Evolutionary conservation across 768 basidiomycete species (phyloP).

Genomic region (Mycena indigotica): DNA sequence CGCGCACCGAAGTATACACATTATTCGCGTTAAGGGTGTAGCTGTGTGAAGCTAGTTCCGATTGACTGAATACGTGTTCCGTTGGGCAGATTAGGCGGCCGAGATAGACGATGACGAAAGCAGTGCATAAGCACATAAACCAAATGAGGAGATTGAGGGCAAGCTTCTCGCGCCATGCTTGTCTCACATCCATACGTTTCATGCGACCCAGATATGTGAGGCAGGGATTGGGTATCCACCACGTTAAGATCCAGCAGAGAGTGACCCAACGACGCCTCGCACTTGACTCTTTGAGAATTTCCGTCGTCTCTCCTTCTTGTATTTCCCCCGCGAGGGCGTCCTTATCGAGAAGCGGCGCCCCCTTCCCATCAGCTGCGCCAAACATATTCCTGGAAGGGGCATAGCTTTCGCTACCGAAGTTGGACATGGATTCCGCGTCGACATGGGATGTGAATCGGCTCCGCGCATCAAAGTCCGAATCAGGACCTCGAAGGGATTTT

Average conservation of each 20-base stretch:
- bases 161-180: conserved; percentile 98
- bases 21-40: conserved; percentile 64
- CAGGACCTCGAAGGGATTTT: conserved; percentile 63
- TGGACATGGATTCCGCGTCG: conserved; percentile 68
- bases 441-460: conserved; percentile 72
- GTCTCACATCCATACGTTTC: conserved; percentile 91
- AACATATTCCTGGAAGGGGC: conserved; percentile 97
- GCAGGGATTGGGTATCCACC: conserved; percentile 79
- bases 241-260: conserved; percentile 88
- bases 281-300: conserved; percentile 80
- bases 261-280: conserved; percentile 86
- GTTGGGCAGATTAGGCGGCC: conserved; percentile 91
- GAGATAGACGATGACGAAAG: conserved; percentile 91
- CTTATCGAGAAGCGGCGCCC: conserved; percentile 61
- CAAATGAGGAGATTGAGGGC: conserved; percentile 95
- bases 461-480: conserved; percentile 70
- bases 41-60: conserved; percentile 78
- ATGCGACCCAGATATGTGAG: conserved; percentile 80
- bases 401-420: conserved; percentile 90
- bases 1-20: conserved; percentile 81
- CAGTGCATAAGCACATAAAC: conserved; percentile 84
- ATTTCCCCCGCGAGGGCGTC: conserved; percentile 84
- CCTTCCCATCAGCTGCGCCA: conserved; percentile 76
- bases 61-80: conserved; percentile 83
- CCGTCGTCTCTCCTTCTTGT: conserved; percentile 84